Conservation (phyloP, 2,329 filamentous ascomycete species). For the Amauroascus niger region DNA sequence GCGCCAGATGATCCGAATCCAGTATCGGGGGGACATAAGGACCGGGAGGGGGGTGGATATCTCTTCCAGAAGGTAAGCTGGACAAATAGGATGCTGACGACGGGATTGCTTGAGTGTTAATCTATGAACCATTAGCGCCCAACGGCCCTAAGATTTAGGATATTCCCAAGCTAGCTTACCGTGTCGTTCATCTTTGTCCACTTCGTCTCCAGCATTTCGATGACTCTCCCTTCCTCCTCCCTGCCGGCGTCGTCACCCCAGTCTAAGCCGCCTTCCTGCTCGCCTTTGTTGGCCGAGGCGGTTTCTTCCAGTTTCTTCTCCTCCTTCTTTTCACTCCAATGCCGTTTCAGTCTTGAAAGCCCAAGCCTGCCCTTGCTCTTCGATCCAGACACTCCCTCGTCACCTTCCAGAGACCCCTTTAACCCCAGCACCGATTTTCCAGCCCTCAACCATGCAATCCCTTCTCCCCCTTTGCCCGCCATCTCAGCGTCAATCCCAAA, state of each 20-base stretch:
- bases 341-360: conserved; percentile 56
- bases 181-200: conserved; percentile 93
- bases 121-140: conserved; percentile 40
- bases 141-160: too few relatives aligned
- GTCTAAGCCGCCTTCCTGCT: conserved; percentile 25
- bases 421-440: conserved; percentile 67
- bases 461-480: conserved; percentile 69
- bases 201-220: conserved; percentile 78
- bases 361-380: conserved; percentile 23
- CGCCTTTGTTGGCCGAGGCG: conserved; percentile 29
- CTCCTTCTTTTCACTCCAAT: conserved; percentile 66
- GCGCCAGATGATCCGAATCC: conserved; percentile 51
- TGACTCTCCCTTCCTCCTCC: conserved; percentile 71
- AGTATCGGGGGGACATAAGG: conserved; percentile 57
- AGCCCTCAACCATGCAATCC: conserved; percentile 75
- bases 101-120: conserved; percentile 71
- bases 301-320: conserved; percentile 63
- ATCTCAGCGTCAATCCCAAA: conserved; percentile 83
- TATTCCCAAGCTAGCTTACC: conserved; percentile 42
- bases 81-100: conserved; percentile 60
- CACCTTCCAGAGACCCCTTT: conserved; percentile 27
- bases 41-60: conserved; percentile 62
- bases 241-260: conserved; percentile 69
- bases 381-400: conserved; percentile 35
- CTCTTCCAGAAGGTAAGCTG: conserved; percentile 76